phyloP scores from a whole-genome alignment of 345 rosid genomes.

The Eucalyptus tenuipes region DNA sequence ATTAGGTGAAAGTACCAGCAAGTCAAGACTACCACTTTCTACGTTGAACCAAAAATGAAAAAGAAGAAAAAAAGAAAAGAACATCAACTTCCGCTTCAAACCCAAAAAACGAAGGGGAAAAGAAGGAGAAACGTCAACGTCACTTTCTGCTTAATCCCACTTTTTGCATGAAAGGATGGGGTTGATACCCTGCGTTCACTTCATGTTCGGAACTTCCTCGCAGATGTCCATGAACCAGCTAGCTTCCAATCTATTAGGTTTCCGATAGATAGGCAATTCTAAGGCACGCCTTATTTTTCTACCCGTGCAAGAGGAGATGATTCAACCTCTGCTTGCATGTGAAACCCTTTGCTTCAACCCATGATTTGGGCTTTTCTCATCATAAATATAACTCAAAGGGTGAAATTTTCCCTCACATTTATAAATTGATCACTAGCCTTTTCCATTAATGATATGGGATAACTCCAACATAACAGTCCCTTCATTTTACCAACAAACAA shows the following conservation, averaged over 20 bases:
- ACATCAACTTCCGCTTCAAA: not conserved
- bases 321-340: not conserved
- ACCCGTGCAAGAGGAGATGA: not conserved
- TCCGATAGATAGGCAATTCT: not conserved
- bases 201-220: not conserved
- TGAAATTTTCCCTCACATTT: too few relatives aligned
- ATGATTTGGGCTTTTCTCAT: not conserved
- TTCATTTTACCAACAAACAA: rapidly evolving
- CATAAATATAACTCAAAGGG: too few relatives aligned
- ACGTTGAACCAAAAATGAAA: not conserved
- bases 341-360: not conserved
- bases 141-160: not conserved
- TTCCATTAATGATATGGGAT: rapidly evolving
- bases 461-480: too few relatives aligned
- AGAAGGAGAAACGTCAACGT: not conserved
- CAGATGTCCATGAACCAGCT: too few relatives aligned
- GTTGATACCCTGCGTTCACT: not conserved
- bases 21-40: not conserved
- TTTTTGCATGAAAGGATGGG: not conserved
- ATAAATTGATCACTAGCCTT: too few relatives aligned
- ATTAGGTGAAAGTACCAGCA: not conserved
- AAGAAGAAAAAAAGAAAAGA: too few relatives aligned
- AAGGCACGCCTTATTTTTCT: not conserved
- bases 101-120: not conserved
- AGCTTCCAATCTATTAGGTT: not conserved